Evolutionary conservation across 345 rosid genomes (phyloP).

Genomic region (Syzygium aqueum): DNA sequence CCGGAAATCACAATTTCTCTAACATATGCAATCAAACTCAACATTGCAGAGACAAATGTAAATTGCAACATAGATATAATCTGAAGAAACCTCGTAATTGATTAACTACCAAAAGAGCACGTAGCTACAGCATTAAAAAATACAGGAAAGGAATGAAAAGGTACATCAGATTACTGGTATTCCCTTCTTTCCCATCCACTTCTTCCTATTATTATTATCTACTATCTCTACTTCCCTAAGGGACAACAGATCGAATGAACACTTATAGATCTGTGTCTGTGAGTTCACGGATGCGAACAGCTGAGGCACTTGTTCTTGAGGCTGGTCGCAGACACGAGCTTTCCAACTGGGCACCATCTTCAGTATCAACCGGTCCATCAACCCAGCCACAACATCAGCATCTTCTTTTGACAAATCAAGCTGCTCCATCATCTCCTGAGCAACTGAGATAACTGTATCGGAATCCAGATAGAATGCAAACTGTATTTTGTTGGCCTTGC

Average conservation of each 20-base stretch:
- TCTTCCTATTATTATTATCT: conserved; percentile 44
- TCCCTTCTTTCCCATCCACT: conserved; percentile 51
- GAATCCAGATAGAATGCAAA: conserved; percentile 59
- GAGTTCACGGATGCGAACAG: conserved; percentile 32
- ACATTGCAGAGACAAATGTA: background rate
- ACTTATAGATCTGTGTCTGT: conserved; percentile 44
- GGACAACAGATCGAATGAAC: conserved; percentile 50
- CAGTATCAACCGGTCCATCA: conserved; percentile 58
- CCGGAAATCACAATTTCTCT: background rate
- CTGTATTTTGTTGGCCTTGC: conserved; percentile 49
- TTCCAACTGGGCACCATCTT: conserved; percentile 35
- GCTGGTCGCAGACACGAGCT: background rate
- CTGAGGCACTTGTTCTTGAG: background rate
- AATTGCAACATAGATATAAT: background rate
- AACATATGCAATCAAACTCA: background rate
- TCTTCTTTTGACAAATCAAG: conserved; percentile 56
- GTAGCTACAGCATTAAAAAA: background rate
- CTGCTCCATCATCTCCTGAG: conserved; percentile 87
- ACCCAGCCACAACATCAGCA: conserved; percentile 51
- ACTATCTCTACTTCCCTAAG: conserved; percentile 64
- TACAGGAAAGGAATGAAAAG: background rate
- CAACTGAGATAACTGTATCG: conserved; percentile 64
- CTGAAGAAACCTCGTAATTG: background rate
- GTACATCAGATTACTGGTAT: conserved; percentile 3
- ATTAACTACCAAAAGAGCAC: background rate